Percentiles rank a stretch among this genome's conserved stretches.
These are phyloP conservation scores for Diaporthe humulicola DNA, from an alignment of 2,329 filamentous ascomycete species.

Conservation along the genomic window DNA sequence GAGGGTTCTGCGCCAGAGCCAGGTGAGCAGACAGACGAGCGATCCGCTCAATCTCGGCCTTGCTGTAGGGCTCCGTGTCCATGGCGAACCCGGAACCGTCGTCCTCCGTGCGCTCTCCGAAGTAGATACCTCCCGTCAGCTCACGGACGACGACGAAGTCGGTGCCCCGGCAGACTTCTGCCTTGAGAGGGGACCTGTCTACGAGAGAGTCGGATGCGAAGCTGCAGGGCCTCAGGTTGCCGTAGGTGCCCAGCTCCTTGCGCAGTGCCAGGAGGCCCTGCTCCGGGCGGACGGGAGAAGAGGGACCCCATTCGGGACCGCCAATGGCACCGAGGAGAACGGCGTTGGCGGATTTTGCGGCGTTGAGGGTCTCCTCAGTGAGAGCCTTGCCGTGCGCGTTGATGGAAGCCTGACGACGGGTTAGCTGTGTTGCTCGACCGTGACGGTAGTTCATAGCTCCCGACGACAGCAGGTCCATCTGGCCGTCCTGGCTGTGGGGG, in stretches of 20 bases:
- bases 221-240: conserved; percentile 95
- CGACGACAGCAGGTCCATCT: not conserved
- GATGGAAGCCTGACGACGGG: conserved; percentile 81
- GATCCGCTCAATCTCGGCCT: conserved; percentile 88
- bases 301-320: conserved; percentile 96
- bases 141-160: conserved; percentile 96
- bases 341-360: conserved; percentile 88
- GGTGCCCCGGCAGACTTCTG: conserved; percentile 85
- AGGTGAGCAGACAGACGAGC: conserved; percentile 85
- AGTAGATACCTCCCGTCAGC: conserved; percentile 94
- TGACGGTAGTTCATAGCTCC: conserved; percentile 3
- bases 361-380: conserved; percentile 84
- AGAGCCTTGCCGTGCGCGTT: conserved; percentile 83
- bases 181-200: conserved; percentile 88
- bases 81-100: conserved; percentile 80
- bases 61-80: conserved; percentile 90
- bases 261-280: conserved; percentile 91
- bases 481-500: conserved; percentile 14
- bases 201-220: conserved; percentile 91
- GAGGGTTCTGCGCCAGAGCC: conserved; percentile 81
- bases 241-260: conserved; percentile 94
- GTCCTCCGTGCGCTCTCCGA: conserved; percentile 87
- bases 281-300: conserved; percentile 83
- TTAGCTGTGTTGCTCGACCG: conserved; percentile 29
- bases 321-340: conserved; percentile 94